Evolutionary conservation across 2,329 filamentous ascomycete genomes (phyloP).

Genomic region (Epicoccum nigrum): DNA sequence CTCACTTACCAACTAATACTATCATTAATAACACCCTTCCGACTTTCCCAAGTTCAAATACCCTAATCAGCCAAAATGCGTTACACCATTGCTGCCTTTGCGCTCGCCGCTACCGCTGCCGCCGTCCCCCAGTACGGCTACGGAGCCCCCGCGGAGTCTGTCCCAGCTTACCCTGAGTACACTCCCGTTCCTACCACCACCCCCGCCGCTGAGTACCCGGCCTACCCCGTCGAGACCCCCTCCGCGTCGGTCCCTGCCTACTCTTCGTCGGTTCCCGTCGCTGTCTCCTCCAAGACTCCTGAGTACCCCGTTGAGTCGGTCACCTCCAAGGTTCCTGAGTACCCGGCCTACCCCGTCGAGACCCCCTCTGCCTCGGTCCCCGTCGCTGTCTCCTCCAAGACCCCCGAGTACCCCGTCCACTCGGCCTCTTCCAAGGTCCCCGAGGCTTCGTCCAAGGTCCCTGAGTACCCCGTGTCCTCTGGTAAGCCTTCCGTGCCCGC

Average conservation of each 20-base stretch:
- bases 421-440: constrained; percentile 3
- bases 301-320: constrained; percentile 19
- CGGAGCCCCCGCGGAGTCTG: constrained; percentile 23
- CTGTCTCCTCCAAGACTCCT: constrained; percentile 12
- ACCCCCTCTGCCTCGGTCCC: constrained; percentile 13
- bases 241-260: too few species aligned
- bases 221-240: constrained; percentile 20
- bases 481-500: constrained; percentile 19
- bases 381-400: constrained; percentile 9
- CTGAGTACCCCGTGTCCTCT: constrained; percentile 19
- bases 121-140: constrained; percentile 42
- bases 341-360: constrained; percentile 20
- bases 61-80: constrained; percentile 49
- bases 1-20: constrained; percentile 50
- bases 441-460: constrained; percentile 16
- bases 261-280: too few species aligned
- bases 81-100: constrained; percentile 43
- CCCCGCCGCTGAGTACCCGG: constrained; percentile 22
- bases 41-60: constrained; percentile 37
- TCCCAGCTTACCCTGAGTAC: constrained; percentile 38
- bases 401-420: constrained; percentile 20
- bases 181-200: constrained; percentile 21
- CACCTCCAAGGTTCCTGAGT: constrained; percentile 19
- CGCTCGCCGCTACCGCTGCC: constrained; percentile 40
- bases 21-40: constrained; percentile 46